Evolutionary conservation across 176 grass and related monocot genomes (phyloP).

Genomic region (Pharus latifolius): DNA sequence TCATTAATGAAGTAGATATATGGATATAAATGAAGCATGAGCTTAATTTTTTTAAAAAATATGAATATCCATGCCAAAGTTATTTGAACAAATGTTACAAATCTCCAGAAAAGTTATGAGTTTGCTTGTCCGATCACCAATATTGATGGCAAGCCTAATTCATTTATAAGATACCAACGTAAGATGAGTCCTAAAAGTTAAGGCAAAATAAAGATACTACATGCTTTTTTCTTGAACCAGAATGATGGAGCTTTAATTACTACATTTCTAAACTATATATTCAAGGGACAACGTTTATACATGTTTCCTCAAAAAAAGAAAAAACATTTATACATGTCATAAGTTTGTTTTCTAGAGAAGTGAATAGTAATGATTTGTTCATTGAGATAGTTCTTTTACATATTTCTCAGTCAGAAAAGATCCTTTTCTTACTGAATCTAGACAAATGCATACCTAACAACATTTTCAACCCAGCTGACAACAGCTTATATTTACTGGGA

Average conservation of each 20-base stretch:
- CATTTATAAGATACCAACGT: not conserved
- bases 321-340: not conserved
- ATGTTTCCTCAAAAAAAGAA: too few species aligned
- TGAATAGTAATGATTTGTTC: not conserved
- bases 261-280: not conserved
- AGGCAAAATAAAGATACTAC: not conserved
- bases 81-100: not conserved
- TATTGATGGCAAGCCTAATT: not conserved
- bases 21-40: not conserved
- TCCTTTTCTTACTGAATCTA: not conserved
- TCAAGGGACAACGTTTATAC: too few species aligned
- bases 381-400: too few species aligned
- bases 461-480: not conserved
- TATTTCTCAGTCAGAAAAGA: too few species aligned
- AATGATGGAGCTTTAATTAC: not conserved
- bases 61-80: not conserved
- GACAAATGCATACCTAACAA: not conserved
- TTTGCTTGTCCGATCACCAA: not conserved
- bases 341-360: not conserved
- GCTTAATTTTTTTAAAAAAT: not conserved
- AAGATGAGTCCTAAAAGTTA: not conserved
- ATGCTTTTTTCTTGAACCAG: not conserved
- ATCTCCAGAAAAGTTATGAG: not conserved
- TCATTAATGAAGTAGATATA: conserved; percentile 2
- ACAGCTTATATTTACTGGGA: not conserved